Evolutionary conservation across 108 stramenopile species (phyloP), one percentile per base, ranked within the genome.

Genomic region (Nannochloropsis gaditana): DNA sequence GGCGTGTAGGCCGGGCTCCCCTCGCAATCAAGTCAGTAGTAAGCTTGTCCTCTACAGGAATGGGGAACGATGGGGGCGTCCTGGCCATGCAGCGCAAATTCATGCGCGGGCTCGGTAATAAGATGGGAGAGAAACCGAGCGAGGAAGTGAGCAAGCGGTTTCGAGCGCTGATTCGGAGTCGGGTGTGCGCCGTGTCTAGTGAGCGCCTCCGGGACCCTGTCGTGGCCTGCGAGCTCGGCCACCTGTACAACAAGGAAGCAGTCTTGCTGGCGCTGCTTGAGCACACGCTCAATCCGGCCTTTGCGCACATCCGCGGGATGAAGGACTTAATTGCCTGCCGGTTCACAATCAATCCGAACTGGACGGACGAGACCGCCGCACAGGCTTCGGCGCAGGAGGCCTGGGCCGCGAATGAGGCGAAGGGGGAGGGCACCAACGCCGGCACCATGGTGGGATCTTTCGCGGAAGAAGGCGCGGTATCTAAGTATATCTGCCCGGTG

Each of bases 11-110:
- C 31, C 31, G 31, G 31, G 31, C 31, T 31, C 31, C 31, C 31
- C 31, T 31, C 31, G 31, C 1, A 31, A 31, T 31, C 31, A 31
- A 31, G 31, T 31, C 31, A 31, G 31, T 31, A 31, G 31, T 31
- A 31, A 31, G 31, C 31, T 31, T 31, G 31, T 31, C 31, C 31
- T 31, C 31, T 31, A 31, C 31, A 31, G 31, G 31, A 31, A 92
- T 92, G 92, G 92, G 92, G 83, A 91, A 90, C 79, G 92, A 92
- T 85, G 92, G 92, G 3, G 92, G 92, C 50, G 91, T 91, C 11
- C 80, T 92, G 88, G 92, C 92, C 9, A 90, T 90, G 11, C 89
- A 92, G 86, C 84, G 92, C 83, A 88, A 89, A 89, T 90, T 50
- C 79, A 89, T 91, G 88, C 88, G 87, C 43, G 86, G 79, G 21